Evolutionary conservation across 148 eudicot species (phyloP).

Genomic region (Persicaria tinctoria): DNA sequence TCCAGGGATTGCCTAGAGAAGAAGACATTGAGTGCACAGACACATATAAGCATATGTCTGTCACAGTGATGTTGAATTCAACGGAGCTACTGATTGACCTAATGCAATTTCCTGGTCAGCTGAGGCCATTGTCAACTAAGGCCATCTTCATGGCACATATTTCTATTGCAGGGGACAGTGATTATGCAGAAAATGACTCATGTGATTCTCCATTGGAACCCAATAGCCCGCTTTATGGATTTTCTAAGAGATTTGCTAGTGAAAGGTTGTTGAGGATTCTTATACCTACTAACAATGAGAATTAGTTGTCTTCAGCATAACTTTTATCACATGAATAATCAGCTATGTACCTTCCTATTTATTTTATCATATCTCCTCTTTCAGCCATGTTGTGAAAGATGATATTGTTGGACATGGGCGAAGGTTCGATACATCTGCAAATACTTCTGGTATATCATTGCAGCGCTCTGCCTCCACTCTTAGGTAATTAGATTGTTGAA

Average conservation of each 20-base stretch:
- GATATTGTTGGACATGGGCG: slow-evolving; percentile 42
- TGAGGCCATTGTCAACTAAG: slow-evolving; percentile 76
- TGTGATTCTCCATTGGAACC: slow-evolving; percentile 99
- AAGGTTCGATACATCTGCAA: slow-evolving; percentile 50
- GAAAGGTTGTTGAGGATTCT: slow-evolving; percentile 46
- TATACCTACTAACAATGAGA: not conserved
- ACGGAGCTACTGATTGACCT: slow-evolving; percentile 83
- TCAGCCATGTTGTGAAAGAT: slow-evolving; percentile 75
- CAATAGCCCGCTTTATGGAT: slow-evolving; percentile 83
- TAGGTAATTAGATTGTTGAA: slow-evolving; percentile 29
- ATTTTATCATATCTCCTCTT: not conserved
- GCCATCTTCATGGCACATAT: slow-evolving; percentile 86
- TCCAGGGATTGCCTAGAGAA: slow-evolving; percentile 84
- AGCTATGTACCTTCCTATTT: not conserved
- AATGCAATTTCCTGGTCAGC: slow-evolving; percentile 87
- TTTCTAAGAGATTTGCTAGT: slow-evolving; percentile 61
- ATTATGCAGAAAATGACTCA: slow-evolving; percentile 97
- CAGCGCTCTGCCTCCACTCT: slow-evolving; percentile 52
- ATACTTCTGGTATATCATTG: slow-evolving; percentile 58
- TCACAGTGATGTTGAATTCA: slow-evolving; percentile 76
- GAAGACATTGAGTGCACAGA: slow-evolving; percentile 63
- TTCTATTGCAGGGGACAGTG: slow-evolving; percentile 93
- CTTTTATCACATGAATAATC: not conserved
- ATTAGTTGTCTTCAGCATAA: not conserved
- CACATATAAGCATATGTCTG: slow-evolving; percentile 90